Evolutionary conservation across 345 rosid species (phyloP).

Genomic region (Arabis alpina): DNA sequence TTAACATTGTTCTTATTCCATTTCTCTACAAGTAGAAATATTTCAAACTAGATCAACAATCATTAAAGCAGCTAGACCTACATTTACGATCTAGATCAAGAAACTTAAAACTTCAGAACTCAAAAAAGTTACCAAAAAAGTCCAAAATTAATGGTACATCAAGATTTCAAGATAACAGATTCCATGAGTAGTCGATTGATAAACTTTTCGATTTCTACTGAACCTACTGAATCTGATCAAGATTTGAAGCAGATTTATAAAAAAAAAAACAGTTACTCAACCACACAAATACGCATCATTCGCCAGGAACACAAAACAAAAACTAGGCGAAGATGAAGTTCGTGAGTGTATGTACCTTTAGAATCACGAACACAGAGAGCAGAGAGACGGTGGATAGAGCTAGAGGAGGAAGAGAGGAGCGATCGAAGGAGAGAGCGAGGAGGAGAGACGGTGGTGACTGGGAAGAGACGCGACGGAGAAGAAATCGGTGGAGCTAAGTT

Average conservation of each 20-base stretch:
- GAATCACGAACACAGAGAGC: constrained; percentile 44
- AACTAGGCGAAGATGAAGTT: no score
- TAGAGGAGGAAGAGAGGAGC: constrained; percentile 22
- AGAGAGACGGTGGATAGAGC: constrained; percentile 41
- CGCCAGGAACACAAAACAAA: no score
- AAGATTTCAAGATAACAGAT: no score
- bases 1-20: neutral
- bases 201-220: no score
- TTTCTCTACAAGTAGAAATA: neutral
- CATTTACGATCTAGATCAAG: constrained; percentile 21
- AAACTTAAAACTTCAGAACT: neutral
- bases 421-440: constrained; percentile 41
- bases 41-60: constrained; percentile 1
- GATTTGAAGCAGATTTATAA: neutral
- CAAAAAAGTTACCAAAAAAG: constrained; percentile 1
- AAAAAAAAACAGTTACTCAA: no score
- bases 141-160: neutral
- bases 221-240: neutral
- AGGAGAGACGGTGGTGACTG: constrained; percentile 33
- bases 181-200: no score
- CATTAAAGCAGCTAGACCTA: neutral
- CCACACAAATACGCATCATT: no score
- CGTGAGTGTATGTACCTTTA: constrained; percentile 51
- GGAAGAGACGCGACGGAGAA: constrained; percentile 36
- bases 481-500: constrained; percentile 36